phyloP scores from a whole-genome alignment of 2,329 filamentous ascomycete genomes.

The Ophiocordyceps camponoti-leonardi region DNA sequence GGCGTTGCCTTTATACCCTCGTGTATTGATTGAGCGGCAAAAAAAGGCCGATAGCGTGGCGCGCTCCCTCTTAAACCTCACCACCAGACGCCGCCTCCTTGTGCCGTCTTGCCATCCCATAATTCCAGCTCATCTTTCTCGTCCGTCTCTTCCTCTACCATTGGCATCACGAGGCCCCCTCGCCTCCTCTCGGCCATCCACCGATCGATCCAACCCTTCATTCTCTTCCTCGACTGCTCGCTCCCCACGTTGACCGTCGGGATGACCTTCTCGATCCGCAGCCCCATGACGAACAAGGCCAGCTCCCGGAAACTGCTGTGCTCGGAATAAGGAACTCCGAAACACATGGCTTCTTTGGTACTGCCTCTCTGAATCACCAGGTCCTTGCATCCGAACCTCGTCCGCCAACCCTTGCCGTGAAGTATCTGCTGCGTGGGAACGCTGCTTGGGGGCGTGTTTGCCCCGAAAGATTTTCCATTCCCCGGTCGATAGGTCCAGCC shows the following conservation, averaged over 20 bases:
- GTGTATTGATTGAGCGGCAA: neutral
- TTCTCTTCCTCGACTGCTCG: constrained; percentile 35
- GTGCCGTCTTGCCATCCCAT: constrained; percentile 21
- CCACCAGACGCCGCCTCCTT: constrained; percentile 23
- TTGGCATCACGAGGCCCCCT: constrained; percentile 31
- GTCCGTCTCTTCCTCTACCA: constrained; percentile 21
- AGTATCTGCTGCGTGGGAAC: constrained; percentile 33
- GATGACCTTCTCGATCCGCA: constrained; percentile 77
- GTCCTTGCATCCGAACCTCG: constrained; percentile 52
- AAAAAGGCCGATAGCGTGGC: too few relatives aligned
- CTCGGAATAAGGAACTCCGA: constrained; percentile 89
- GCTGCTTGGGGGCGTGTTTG: constrained; percentile 29
- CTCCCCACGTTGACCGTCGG: constrained; percentile 77
- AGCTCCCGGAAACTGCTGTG: constrained; percentile 91
- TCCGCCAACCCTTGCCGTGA: constrained; percentile 54
- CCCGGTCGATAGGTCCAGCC: constrained; percentile 85
- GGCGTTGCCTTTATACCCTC: neutral
- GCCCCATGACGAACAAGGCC: constrained; percentile 76
- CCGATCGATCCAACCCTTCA: constrained; percentile 48
- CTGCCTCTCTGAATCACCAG: constrained; percentile 71
- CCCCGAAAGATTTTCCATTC: constrained; percentile 33
- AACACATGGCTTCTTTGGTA: constrained; percentile 68
- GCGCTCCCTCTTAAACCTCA: constrained; percentile 4
- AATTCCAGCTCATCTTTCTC: constrained; percentile 10
- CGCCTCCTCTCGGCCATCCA: constrained; percentile 42